Base-by-base conservation (phyloP, 371 early-diverging fungal species). In the Furculomyces boomerangus region DNA sequence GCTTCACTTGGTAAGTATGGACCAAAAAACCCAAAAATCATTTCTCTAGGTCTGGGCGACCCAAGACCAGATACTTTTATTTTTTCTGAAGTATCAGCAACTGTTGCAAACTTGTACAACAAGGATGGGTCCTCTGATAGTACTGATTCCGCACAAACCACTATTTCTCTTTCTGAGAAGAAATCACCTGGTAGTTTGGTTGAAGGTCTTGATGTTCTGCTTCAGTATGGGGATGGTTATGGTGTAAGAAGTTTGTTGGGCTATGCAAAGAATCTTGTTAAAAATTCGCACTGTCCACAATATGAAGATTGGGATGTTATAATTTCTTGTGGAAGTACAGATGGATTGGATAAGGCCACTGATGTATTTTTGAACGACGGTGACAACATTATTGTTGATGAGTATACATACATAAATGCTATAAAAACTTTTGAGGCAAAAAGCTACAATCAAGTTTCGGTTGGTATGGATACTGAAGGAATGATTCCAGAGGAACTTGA, bases 331-430 rank as follows among this genome's bases (percentile, higher is more conserved):
- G 83, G 81, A 54, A 71, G 72, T 57, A 72, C 78, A 0, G 80
- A 81, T 55, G 66, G 77, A 25, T 70, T 81, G 37, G 70, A 76
- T 28, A 83, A 83, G 66, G 72, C 71, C 18, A 30, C 68, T n/a
- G 56, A 52, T 69, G 65, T 87, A 47, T 62, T 85, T 44, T 67
- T 65, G 43, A 54, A 70, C 56, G 68, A 64, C 29, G 83, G 79
- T 7, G 82, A 83, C 54, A 60, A 64, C 44, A 56, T 86, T 30
- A 59, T 86, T 46, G 72, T 85, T 30, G 84, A 83, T 53, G 68
- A 77, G 20, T 87, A 85, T 68, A 75, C 82, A 28, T 88, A 88
- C 53, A 81, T 82, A 31, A 78, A 84, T 16, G 72, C 74, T 13
- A 65, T 88, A 2, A 80, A 84, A 25, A 81, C 76, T 22, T 61